Conservation (phyloP, 495 filamentous ascomycete species). For the Cladorrhinum samala region DNA sequence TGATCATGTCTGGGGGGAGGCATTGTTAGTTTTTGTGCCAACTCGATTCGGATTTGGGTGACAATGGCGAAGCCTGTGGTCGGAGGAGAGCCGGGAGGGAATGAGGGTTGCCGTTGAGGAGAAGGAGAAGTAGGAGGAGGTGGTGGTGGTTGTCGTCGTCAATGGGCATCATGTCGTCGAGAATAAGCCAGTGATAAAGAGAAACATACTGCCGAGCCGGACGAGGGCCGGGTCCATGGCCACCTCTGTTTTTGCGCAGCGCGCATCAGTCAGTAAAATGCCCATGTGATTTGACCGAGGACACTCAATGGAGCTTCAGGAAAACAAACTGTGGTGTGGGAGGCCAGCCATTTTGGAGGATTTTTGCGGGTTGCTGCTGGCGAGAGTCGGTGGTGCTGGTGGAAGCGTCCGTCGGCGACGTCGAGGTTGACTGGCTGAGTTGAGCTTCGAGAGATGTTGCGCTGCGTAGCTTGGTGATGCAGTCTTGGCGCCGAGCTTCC, state of each 20-base stretch:
- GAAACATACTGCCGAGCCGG: conserved; percentile 63
- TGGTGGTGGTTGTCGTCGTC: no score
- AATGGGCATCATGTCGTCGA: neutral
- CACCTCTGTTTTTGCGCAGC: conserved; percentile 36
- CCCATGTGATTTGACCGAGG: conserved; percentile 3
- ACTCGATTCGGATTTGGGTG: neutral
- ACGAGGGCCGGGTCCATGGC: conserved; percentile 71
- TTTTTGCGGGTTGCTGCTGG: neutral
- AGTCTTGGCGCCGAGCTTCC: conserved; percentile 14
- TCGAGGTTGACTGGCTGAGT: neutral
- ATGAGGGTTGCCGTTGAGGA: no score
- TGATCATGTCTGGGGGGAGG: conserved; percentile 62
- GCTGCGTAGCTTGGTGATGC: neutral
- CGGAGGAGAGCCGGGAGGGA: no score
- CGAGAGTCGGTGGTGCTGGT: conserved; percentile 3
- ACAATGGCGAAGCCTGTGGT: no score
- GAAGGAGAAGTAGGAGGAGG: no score
- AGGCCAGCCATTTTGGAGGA: conserved; percentile 39
- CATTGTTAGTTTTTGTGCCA: conserved; percentile 13
- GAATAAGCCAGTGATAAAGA: no score
- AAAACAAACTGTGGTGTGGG: conserved; percentile 36
- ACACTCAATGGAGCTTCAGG: neutral
- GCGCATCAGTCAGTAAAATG: conserved; percentile 21
- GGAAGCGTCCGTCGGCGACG: neutral
- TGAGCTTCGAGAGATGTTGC: conserved; percentile 1